A percentile compares a stretch with the other conserved stretches of the same genome.
Evolutionary conservation across 257 asterid species (phyloP).

Genomic region (Henckelia pumila): DNA sequence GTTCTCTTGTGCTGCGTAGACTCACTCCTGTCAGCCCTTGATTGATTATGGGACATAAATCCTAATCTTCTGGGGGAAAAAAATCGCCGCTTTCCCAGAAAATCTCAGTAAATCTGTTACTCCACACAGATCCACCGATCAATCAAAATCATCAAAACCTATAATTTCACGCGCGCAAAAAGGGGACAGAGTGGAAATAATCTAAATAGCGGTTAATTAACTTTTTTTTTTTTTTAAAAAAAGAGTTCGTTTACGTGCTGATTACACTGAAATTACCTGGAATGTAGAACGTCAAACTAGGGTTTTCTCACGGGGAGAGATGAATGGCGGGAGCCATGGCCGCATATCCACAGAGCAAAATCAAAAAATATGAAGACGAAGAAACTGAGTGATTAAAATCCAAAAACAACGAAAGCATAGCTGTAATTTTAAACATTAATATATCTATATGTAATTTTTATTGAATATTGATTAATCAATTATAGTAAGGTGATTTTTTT

Average conservation of each 20-base stretch:
- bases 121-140: slow-evolving; percentile 53
- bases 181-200: background rate
- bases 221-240: too few species aligned
- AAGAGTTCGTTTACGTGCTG: background rate
- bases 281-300: slow-evolving; percentile 28
- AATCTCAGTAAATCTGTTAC: slow-evolving; percentile 20
- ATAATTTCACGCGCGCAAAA: slow-evolving; percentile 4
- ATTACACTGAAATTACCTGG: slow-evolving; percentile 34
- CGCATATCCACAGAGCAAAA: background rate
- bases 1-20: slow-evolving; percentile 42
- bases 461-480: too few species aligned
- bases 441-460: too few species aligned
- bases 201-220: slow-evolving; percentile 20
- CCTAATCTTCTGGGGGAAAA: slow-evolving; percentile 28
- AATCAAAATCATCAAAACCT: slow-evolving; percentile 31
- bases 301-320: slow-evolving; percentile 32
- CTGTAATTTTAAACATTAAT: too few species aligned
- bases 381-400: too few species aligned
- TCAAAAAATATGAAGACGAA: background rate
- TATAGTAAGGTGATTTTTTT: too few species aligned
- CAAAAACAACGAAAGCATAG: too few species aligned
- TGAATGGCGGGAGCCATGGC: slow-evolving; percentile 53
- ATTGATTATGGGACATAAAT: slow-evolving; percentile 66
- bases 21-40: slow-evolving; percentile 54
- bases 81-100: slow-evolving; percentile 24